Evolutionary conservation across 2,329 filamentous ascomycete genomes (phyloP).

Genomic region (Ceratocystis colombiana): DNA sequence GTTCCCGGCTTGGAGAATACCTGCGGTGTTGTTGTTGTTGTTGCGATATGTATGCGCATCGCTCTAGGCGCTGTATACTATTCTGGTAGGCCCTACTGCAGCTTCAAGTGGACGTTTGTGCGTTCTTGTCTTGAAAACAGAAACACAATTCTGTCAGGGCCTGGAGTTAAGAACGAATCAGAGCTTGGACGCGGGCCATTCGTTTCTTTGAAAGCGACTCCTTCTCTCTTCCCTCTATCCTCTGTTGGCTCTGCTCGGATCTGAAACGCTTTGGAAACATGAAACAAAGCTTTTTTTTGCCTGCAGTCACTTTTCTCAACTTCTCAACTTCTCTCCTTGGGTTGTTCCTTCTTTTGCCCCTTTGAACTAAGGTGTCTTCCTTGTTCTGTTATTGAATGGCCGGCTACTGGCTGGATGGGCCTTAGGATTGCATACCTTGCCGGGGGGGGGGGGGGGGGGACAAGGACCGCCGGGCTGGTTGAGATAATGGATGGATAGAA

Average conservation of each 20-base stretch:
- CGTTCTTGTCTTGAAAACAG: background rate
- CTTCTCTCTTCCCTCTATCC: background rate
- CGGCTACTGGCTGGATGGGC: background rate
- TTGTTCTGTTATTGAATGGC: constrained; percentile 1
- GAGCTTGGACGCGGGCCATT: too few species aligned
- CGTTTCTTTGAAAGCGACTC: too few species aligned
- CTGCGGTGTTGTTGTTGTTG: background rate
- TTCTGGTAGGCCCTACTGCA: constrained; percentile 1
- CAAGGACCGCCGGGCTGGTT: background rate
- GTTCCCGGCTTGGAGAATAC: too few species aligned
- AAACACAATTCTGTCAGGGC: too few species aligned
- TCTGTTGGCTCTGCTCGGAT: background rate
- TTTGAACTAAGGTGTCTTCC: background rate
- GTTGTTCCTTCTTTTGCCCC: background rate
- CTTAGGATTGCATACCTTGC: too few species aligned
- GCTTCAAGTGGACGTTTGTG: background rate
- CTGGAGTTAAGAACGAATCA: too few species aligned
- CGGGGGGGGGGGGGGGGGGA: too few species aligned
- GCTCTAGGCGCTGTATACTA: constrained; percentile 13
- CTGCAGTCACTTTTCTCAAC: background rate
- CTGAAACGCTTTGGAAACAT: constrained; percentile 2
- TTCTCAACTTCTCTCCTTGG: background rate
- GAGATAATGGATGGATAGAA: background rate
- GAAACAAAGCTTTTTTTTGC: background rate
- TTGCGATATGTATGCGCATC: background rate